A percentile compares a stretch with the other conserved stretches of the same genome.
Conservation (phyloP, 805 yeast species). For the Blastobotrys chiropterorum region DNA sequence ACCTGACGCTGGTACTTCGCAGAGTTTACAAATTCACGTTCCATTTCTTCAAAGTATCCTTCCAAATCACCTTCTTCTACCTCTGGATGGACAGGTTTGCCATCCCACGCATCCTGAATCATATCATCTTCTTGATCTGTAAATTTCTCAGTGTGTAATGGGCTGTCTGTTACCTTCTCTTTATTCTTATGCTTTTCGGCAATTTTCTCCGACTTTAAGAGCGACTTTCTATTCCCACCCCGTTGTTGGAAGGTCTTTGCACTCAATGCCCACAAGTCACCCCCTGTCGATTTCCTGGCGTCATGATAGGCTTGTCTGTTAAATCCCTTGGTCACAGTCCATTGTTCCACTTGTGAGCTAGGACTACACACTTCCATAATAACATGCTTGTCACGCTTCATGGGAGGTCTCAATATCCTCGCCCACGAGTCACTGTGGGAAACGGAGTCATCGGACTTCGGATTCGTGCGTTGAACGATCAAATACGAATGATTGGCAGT, state of each 20-base stretch:
- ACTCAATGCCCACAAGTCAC: slow-evolving; percentile 81
- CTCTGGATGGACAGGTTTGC: slow-evolving; percentile 12
- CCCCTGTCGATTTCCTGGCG: slow-evolving; percentile 77
- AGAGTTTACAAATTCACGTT: slow-evolving; percentile 4
- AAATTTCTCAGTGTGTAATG: slow-evolving; percentile 1
- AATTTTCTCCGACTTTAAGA: slow-evolving; percentile 4
- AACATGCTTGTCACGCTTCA: slow-evolving; percentile 78
- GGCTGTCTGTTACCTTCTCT: slow-evolving; percentile 3
- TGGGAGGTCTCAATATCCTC: slow-evolving; percentile 58
- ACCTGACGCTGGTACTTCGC: neutral
- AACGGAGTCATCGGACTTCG: slow-evolving; percentile 23
- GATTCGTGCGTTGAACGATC: slow-evolving; percentile 48
- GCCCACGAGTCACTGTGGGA: slow-evolving; percentile 48
- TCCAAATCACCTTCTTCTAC: slow-evolving; percentile 9
- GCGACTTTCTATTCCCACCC: slow-evolving; percentile 24
- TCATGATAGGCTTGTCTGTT: slow-evolving; percentile 77
- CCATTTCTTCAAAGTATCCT: slow-evolving; percentile 13
- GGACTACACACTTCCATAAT: slow-evolving; percentile 72
- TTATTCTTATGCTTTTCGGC: slow-evolving; percentile 5
- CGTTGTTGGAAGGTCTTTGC: slow-evolving; percentile 45
- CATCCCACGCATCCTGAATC: slow-evolving; percentile 4
- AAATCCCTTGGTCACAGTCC: slow-evolving; percentile 78
- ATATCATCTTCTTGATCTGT: neutral
- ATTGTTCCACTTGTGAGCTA: slow-evolving; percentile 72
- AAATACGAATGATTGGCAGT: slow-evolving; percentile 68